Conservation (phyloP, 2,329 filamentous ascomycete species). For the Aotearoamyces nothofagi region DNA sequence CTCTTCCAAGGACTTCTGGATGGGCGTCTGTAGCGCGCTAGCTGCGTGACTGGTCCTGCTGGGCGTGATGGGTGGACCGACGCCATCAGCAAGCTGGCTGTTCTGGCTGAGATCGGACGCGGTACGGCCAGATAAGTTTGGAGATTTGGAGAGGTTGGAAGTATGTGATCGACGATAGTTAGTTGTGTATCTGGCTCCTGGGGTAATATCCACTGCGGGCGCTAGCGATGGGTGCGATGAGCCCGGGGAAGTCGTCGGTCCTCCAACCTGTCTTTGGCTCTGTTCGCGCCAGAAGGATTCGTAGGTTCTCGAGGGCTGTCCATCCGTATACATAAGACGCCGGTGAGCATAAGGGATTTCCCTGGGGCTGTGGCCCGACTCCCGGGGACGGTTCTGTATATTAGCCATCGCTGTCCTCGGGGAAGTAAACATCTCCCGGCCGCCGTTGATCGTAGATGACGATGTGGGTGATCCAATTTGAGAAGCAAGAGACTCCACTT, state of each 20-base stretch:
- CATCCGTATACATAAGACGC: conserved; percentile 9
- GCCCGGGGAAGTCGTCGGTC: conserved; percentile 31
- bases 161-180: conserved; percentile 15
- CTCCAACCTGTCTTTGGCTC: conserved; percentile 23
- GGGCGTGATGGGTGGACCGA: conserved; percentile 13
- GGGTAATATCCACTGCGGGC: conserved; percentile 23
- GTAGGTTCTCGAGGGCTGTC: conserved; percentile 21
- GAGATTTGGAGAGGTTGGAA: conserved; percentile 16
- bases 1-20: conserved; percentile 55
- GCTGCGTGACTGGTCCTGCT: conserved; percentile 8
- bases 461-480: conserved; percentile 49
- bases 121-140: conserved; percentile 12
- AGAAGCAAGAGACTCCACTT: conserved; percentile 62
- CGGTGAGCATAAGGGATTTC: too few species aligned
- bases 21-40: conserved; percentile 32
- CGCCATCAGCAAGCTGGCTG: conserved; percentile 10
- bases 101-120: conserved; percentile 8
- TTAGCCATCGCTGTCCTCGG: conserved; percentile 28
- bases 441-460: conserved; percentile 37
- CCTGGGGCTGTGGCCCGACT: too few species aligned
- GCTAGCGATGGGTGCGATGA: conserved; percentile 21
- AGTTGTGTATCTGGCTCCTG: conserved; percentile 6
- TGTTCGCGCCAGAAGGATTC: conserved; percentile 31
- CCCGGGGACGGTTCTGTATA: conserved; percentile 15
- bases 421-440: conserved; percentile 37